phyloP scores from a whole-genome alignment of 305 asterid genomes.

The Fraxinus sp. region DNA sequence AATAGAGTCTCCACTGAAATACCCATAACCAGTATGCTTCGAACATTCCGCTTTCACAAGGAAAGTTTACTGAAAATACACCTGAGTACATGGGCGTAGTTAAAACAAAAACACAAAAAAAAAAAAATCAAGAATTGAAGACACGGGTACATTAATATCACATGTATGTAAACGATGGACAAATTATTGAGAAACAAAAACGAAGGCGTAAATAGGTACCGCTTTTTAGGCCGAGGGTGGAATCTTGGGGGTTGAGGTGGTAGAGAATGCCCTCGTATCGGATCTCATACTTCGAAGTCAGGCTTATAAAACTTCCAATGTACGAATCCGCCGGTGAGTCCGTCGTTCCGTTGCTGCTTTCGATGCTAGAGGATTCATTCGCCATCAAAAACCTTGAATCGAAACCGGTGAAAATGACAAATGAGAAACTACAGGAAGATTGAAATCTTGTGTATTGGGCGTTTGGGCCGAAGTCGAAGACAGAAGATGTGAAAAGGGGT shows the following conservation, averaged over 20 bases:
- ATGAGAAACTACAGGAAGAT: background rate
- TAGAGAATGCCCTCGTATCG: constrained; percentile 76
- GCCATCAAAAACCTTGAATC: constrained; percentile 31
- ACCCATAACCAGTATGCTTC: background rate
- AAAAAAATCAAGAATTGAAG: too few relatives aligned
- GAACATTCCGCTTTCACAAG: background rate
- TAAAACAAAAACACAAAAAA: too few relatives aligned
- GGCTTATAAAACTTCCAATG: constrained; percentile 73
- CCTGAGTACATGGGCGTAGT: too few relatives aligned
- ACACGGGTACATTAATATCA: background rate
- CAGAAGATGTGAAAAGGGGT: too few relatives aligned
- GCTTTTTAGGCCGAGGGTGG: constrained; percentile 68
- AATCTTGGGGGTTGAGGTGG: constrained; percentile 61
- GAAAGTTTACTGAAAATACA: too few relatives aligned
- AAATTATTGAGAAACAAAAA: background rate
- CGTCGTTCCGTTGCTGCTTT: constrained; percentile 30
- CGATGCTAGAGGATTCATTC: constrained; percentile 39
- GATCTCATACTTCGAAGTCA: constrained; percentile 72
- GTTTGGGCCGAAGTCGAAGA: too few relatives aligned
- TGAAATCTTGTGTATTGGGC: background rate
- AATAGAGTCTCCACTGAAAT: background rate
- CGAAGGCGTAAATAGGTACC: constrained; percentile 33
- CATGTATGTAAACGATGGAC: background rate
- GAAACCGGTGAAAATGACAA: background rate
- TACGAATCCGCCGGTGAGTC: constrained; percentile 61